Base-by-base conservation (phyloP, 495 filamentous ascomycete species). In the Podospora pseudopauciseta region DNA sequence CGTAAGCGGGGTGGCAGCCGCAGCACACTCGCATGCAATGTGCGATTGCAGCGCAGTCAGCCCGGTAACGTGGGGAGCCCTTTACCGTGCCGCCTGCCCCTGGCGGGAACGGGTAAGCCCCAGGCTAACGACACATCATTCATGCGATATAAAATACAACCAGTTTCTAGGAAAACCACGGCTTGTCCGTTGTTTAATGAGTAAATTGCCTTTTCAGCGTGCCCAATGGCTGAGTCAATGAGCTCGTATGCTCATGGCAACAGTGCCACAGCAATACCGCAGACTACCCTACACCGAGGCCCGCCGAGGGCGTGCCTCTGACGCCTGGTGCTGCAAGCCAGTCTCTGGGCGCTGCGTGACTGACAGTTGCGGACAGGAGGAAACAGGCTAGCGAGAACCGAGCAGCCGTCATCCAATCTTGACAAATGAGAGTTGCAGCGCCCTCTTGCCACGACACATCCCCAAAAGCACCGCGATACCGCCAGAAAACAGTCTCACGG, bases 101-200 rank as follows among this genome's bases (percentile, higher is more conserved):
- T 63, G 27, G 34, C 30, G 61, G 61, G 61, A 63, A 63, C 61
- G 61, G 61, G 61, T 63, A n/a, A 58, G 55, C 55, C 55, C 55
- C 55, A 58, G 23, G 55, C 55, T 58, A 63, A 63, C 61, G 61
- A 63, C 55, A 63, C 30, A 63, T 63, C 61, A 63, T 63, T 63
- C 61, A 63, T 39, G 64, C 64, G 44, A 32, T 28, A 7, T 4
- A 65, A 32, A 32, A 3, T 32, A 20, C 26, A 27, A 19, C 34
- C 23, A 56, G 20, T 55, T 20, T 53, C 63, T 55, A 58, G 55
- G 23, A 58, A 34, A 34, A 23, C 23, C 19, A 28, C 49, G 27
- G 54, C 44, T 26, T 56, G 4, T 56, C 49, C 55, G 64, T 49
- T 3, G 7, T 49, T 49, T 18, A 2, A 49, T 18, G 39, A 16